Base-by-base conservation (phyloP, 495 filamentous ascomycete species). In the Penicillium pulvis region DNA sequence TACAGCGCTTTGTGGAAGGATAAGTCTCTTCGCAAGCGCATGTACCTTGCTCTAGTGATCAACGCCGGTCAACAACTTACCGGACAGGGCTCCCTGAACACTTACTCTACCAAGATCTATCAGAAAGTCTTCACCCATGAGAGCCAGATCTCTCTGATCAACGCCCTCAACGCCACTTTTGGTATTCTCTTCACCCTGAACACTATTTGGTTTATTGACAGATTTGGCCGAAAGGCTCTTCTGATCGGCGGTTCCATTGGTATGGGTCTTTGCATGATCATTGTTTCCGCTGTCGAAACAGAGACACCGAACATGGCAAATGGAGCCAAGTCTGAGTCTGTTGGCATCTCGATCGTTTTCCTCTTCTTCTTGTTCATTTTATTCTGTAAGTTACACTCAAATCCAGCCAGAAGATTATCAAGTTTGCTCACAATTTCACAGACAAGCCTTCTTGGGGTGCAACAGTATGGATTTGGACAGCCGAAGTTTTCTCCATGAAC, bases 161-260 rank as follows among this genome's bases (percentile, higher is more conserved):
- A 88, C 33, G 87, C 87, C 24, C 75, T 86, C 19, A 79, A 77
- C 19, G 87, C 91, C 61, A 92, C 91, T 59, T 88, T 91, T 53
- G 82, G 80, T 53, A 79, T 79, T 53, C 19, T 79, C 63, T 88
- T 86, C 46, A 93, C 90, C 6, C 81, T 89, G 41, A 83, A 89
- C 41, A 86, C 88, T 16, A 84, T 93, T 63, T 92, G 83, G 71
- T 72, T 84, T 43, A 76, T 87, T 56, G 89, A 92, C 69, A 81
- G 76, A 36, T 79, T 89, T 55, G 89, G 89, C 55, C 85, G 89
- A 48, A 87, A 88, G 48, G 78, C 82, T 53, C 79, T 91, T 20
- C 78, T 92, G 14, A 81, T 91, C 53, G 75, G 79, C 54, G 87
- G 89, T 67, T 87, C 82, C 28, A 77, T 88, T 31, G 87, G 87